phyloP scores from a whole-genome alignment of 2,329 filamentous ascomycete species.

The Ophiostoma ulmi region DNA sequence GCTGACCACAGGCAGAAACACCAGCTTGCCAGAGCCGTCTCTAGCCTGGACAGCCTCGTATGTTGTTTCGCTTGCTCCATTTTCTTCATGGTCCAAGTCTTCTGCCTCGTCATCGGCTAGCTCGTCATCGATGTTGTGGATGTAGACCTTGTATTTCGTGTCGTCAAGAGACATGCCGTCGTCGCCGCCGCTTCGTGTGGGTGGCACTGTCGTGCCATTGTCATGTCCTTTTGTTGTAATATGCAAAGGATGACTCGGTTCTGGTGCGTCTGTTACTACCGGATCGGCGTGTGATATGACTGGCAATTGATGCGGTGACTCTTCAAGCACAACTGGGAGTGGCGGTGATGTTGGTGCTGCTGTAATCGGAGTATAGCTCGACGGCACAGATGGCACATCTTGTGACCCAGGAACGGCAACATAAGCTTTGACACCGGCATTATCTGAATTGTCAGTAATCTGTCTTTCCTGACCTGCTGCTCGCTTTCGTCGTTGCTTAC shows the following conservation, averaged over 20 bases:
- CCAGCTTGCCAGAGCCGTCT: slow-evolving; percentile 50
- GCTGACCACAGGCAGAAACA: slow-evolving; percentile 82
- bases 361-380: background rate
- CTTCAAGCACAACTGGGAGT: background rate
- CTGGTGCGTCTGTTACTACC: background rate
- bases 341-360: background rate
- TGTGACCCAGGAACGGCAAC: background rate
- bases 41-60: background rate
- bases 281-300: background rate
- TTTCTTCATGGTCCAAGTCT: slow-evolving; percentile 11
- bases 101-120: slow-evolving; percentile 55
- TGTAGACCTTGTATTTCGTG: slow-evolving; percentile 80
- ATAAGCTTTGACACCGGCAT: background rate
- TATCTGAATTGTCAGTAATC: background rate
- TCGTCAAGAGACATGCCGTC: slow-evolving; percentile 82
- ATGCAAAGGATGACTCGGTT: background rate
- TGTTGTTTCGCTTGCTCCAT: background rate
- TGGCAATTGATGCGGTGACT: background rate
- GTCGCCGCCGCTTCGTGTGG: slow-evolving; percentile 32
- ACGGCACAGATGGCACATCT: background rate
- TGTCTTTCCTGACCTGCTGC: background rate
- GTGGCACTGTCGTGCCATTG: background rate
- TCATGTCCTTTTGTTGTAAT: background rate
- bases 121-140: slow-evolving; percentile 85
- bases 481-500: slow-evolving; percentile 43